Conservation (phyloP, 768 basidiomycete genomes). For the Phanerochaete carnosa region DNA sequence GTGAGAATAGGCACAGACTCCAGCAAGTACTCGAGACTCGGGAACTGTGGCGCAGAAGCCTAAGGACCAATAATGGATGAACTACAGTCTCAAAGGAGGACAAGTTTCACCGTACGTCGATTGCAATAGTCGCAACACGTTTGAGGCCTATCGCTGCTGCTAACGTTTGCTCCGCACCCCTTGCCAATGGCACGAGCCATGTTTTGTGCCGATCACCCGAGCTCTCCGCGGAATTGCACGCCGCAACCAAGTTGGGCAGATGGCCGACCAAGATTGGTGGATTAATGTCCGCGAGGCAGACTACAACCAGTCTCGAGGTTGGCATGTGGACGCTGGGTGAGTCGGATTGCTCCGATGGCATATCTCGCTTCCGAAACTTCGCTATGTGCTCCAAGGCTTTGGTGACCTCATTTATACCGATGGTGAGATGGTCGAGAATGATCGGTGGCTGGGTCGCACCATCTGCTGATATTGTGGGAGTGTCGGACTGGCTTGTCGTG, state of each 20-base stretch:
- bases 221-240: slow-evolving; percentile 54
- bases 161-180: slow-evolving; percentile 59
- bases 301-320: slow-evolving; percentile 46
- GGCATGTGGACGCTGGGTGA: background rate
- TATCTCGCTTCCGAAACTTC: background rate
- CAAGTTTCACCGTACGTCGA: slow-evolving; percentile 46
- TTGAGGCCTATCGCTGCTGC: slow-evolving; percentile 63
- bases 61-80: slow-evolving; percentile 15
- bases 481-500: background rate
- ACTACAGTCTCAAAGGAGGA: background rate
- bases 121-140: slow-evolving; percentile 60
- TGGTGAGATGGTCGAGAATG: slow-evolving; percentile 44
- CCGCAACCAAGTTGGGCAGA: slow-evolving; percentile 72
- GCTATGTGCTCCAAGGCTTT: slow-evolving; percentile 53
- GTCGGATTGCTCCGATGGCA: background rate
- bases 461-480: background rate
- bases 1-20: slow-evolving; percentile 49
- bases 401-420: slow-evolving; percentile 84
- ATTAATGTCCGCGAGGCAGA: slow-evolving; percentile 73
- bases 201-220: slow-evolving; percentile 24
- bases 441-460: slow-evolving; percentile 25
- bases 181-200: slow-evolving; percentile 62
- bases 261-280: slow-evolving; percentile 71
- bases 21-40: slow-evolving; percentile 35
- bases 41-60: slow-evolving; percentile 39